phyloP scores from a whole-genome alignment of 2,329 filamentous ascomycete genomes.

The Pezicula neosporulosa region DNA sequence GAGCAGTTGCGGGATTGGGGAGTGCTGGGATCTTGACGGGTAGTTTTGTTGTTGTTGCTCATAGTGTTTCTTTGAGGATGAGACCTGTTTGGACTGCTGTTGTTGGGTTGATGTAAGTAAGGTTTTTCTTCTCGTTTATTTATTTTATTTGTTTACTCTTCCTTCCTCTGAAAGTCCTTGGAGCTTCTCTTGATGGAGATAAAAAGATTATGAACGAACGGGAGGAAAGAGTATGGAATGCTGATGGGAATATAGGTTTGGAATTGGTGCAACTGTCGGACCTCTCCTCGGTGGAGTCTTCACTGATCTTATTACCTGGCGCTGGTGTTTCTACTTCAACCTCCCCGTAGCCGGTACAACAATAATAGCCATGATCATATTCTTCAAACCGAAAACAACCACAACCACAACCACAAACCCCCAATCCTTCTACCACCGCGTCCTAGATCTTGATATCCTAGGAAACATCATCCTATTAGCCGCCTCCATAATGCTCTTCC shows the following conservation, averaged over 20 bases:
- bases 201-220: too few species aligned
- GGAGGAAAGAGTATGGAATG: too few species aligned
- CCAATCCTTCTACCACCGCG: slow-evolving; percentile 24
- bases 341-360: slow-evolving; percentile 34
- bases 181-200: too few species aligned
- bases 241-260: slow-evolving; percentile 3
- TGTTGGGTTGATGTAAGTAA: slow-evolving; percentile 23
- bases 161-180: too few species aligned
- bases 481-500: slow-evolving; percentile 15
- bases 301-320: slow-evolving; percentile 29
- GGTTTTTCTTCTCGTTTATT: neutral
- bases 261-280: slow-evolving; percentile 14
- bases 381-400: slow-evolving; percentile 27
- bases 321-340: slow-evolving; percentile 34
- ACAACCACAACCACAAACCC: slow-evolving; percentile 34
- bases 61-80: slow-evolving; percentile 21
- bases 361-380: slow-evolving; percentile 32
- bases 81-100: slow-evolving; percentile 28
- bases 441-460: slow-evolving; percentile 14
- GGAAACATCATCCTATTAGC: neutral
- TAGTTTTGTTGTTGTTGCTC: slow-evolving; percentile 38
- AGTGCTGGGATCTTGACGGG: slow-evolving; percentile 31
- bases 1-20: slow-evolving; percentile 29
- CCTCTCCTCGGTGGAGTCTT: slow-evolving; percentile 28
- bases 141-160: neutral